Percentiles rank a stretch among this genome's conserved stretches.
Evolutionary conservation across 495 filamentous ascomycete genomes (phyloP).

Genomic region (Penicillium goetzii): DNA sequence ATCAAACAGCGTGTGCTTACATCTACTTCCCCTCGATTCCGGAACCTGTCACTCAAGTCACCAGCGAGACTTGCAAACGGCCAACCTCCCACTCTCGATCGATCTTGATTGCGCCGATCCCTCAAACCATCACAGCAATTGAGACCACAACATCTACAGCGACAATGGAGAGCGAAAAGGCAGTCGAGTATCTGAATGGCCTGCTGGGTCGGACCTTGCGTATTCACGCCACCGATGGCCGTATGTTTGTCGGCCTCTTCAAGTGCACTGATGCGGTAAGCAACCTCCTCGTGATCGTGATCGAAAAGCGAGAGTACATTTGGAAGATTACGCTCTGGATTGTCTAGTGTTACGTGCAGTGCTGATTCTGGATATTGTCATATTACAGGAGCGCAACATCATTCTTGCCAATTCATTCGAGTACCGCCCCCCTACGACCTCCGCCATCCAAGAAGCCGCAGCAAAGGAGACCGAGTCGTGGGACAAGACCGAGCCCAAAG

Average conservation of each 20-base stretch:
- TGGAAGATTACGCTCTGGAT: background rate
- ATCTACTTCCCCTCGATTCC: background rate
- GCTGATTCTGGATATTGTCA: background rate
- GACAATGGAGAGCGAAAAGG: conserved; percentile 47
- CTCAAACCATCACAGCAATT: background rate
- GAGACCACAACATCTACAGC: background rate
- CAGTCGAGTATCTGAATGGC: conserved; percentile 48
- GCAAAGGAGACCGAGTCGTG: conserved; percentile 29
- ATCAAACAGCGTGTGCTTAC: background rate
- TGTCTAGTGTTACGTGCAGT: background rate
- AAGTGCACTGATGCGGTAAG: conserved; percentile 92
- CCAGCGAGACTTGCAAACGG: background rate
- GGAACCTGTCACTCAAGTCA: background rate
- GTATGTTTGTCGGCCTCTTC: conserved; percentile 87
- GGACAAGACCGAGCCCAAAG: conserved; percentile 34
- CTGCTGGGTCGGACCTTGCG: conserved; percentile 64
- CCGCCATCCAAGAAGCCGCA: conserved; percentile 51
- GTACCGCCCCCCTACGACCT: conserved; percentile 71
- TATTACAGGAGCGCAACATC: conserved; percentile 72
- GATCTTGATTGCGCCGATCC: conserved; percentile 1
- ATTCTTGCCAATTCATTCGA: conserved; percentile 85
- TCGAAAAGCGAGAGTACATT: background rate
- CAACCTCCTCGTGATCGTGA: conserved; percentile 5
- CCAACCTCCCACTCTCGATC: background rate
- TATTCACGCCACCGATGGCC: conserved; percentile 78